Base-by-base conservation (phyloP, 2,329 filamentous ascomycete genomes). In the Ceratocystis destructans region DNA sequence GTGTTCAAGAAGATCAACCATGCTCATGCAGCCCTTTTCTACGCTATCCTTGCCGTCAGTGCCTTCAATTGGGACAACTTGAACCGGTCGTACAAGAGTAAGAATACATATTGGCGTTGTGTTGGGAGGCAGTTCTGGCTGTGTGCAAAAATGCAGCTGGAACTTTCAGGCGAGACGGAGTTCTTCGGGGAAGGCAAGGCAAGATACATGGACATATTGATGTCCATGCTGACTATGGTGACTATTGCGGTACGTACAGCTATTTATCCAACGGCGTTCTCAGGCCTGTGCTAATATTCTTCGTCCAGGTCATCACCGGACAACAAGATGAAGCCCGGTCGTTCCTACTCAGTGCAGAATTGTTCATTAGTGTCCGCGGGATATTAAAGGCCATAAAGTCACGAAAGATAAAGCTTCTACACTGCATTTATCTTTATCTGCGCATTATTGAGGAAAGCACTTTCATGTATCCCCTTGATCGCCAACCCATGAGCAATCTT, bases 361-460 rank as follows among this genome's bases (percentile, higher is more conserved):
- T 75, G 1, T 74, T 79, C 12, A 78, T 79, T 4, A 74, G 74
- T 1, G 64, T 76, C 5, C 72, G 72, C 5, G 77, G 78, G 0
- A 67, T 79, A 0, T 71, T 72, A 5, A 73, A 71, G 69, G 33
- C 73, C 3, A 71, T 70, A 6, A 78, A 77, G 48, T 77, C 77
- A 1, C 74, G 76, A 17, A 76, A 78, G 22, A 71, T 75, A 0
- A 75, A 78, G 1, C 69, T 80, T 0, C 70, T 80, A 0, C 79
- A 80, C 67, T 78, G 80, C 66, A 78, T 78, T 71, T 80, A 80
- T 67, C 76, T 75, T 0, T 78, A 77, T 62, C 71, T 78, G 5
- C 75, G 79, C 0, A 74, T 80, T 0, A 75, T 80, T 20, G 72
- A 77, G n/a, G 78, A 80, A 69, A 79, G 77, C 46, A 73, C 72